Base-by-base conservation (phyloP, 2,329 filamentous ascomycete species). In the Colletotrichum neosansevieriae region DNA sequence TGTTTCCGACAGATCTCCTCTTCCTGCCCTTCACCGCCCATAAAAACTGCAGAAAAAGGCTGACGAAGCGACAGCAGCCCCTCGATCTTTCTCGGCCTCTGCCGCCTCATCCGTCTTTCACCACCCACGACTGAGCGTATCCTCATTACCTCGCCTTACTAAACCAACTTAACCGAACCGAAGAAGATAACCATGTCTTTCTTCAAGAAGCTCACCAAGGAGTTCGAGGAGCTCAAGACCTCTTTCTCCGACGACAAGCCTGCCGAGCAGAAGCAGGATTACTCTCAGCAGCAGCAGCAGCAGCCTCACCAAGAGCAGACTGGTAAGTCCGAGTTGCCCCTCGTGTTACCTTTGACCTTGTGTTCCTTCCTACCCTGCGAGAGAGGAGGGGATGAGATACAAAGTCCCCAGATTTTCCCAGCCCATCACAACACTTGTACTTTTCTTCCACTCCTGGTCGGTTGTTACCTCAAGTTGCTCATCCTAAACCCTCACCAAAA, bases 211-310 rank as follows among this genome's bases (percentile, higher is more conserved):
- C 72, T 83, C 54, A 76, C 78, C 66, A 76, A 80, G 72, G 77
- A 81, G 71, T 79, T 84, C 47, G 83, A 86, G 73, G 80, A 82
- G 72, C 78, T 87, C 62, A 80, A 78, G 58, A 79, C 86, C 72
- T 82, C 82, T 51, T 69, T 73, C 68, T 70, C 68, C 32, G 81
- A 80, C 58, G 80, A 79, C 58, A 76, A 80, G 71, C 75, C 75
- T 45, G 56, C 65, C 63, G 67, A 68, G 36, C 63, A 73, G 38
- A 67, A 73, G 63, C 69, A 73, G 38, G 68, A 75, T 54, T 45
- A 70, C n/a, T 21, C 42, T 12, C 61, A 73, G 62, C 70, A 75
- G 67, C 50, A 72, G 34, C 34, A 67, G 59, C 69, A 74, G 36
- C 64, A 75, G 61, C 45, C 70, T 32, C 36, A 32, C 24, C 63